Evolutionary conservation across 345 rosid species (phyloP).

Genomic region (Gossypium mustelinum): DNA sequence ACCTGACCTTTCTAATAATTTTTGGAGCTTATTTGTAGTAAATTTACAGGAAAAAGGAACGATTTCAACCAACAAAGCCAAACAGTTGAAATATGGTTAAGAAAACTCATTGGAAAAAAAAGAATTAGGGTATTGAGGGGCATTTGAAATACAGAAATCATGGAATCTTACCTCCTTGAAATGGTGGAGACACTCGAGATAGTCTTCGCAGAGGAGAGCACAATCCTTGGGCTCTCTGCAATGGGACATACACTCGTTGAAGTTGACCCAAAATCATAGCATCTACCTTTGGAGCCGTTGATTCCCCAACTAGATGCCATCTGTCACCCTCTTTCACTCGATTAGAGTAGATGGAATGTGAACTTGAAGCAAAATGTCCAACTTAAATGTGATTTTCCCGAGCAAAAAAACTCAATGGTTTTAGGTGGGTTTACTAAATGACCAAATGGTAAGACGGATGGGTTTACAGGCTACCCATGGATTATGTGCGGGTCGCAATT

Average conservation of each 20-base stretch:
- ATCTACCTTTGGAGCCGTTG: conserved; percentile 81
- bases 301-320: conserved; percentile 99
- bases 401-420: not conserved
- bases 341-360: not conserved
- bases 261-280: conserved; percentile 86
- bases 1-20: not conserved
- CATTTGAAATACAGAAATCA: not conserved
- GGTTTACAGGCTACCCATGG: too few relatives aligned
- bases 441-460: not conserved
- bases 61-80: not conserved
- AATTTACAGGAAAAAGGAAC: not conserved
- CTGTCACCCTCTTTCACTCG: not conserved
- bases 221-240: conserved; percentile 97
- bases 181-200: conserved; percentile 97
- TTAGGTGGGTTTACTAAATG: not conserved
- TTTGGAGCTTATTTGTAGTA: not conserved
- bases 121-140: conserved; percentile 6
- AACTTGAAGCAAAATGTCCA: not conserved
- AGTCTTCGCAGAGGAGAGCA: conserved; percentile 79
- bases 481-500: too few relatives aligned
- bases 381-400: not conserved
- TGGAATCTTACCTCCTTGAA: conserved; percentile 69
- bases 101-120: not conserved
- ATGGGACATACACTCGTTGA: conserved; percentile 90
- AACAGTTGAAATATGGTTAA: not conserved